Evolutionary conservation across 1,284 basidiomycete genomes (phyloP), one percentile per base, ranked within the genome.

Genomic region (Rhodotorula sp.): DNA sequence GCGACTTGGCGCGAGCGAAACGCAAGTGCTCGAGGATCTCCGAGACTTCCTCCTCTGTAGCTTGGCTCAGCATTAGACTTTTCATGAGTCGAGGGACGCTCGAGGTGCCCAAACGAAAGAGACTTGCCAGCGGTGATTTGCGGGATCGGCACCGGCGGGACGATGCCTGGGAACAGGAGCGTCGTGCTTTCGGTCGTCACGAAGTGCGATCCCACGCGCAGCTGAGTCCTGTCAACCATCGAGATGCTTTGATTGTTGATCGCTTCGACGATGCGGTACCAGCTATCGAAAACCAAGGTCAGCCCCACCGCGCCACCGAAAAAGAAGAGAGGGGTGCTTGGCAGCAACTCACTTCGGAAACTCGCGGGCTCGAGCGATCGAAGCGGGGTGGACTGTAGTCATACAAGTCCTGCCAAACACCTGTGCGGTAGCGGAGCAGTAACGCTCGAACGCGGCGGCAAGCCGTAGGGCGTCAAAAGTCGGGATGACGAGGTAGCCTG

Each of bases 151-250:
- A 62, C 17, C 12, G 33, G 53, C 42, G 26, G 51, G 10, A 22
- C 26, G 4, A 24, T n/a, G 3, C 22, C 30, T 5, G 49, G 22
- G 20, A 37, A 17, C 24, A 66, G n/a, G 18, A 54, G 44, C 15
- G 14, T 14, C 12, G 22, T 7, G 30, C n/a, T 54, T 17, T 66
- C 65, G 46, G 80, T 64, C 0, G 74, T 79, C 26, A 78, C 75
- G 60, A 81, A 82, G 56, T 81, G 79, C 5, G 80, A 73, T 20
- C 76, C 44, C 64, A 69, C 60, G n/a, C 17, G 42, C 15, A 63
- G 29, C 6, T 63, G 54, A 6, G 64, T 42, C 17, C 66, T 56
- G 15, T 73, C 71, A 12, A 60, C 44, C n/a, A 72, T 42, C 0
- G 48, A 42, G 14, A 67, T 63, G 17, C 10, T 49, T 45, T 68